Evolutionary conservation across 192 early-diverging fungal species (phyloP).

Genomic region (Backusella australiensis): DNA sequence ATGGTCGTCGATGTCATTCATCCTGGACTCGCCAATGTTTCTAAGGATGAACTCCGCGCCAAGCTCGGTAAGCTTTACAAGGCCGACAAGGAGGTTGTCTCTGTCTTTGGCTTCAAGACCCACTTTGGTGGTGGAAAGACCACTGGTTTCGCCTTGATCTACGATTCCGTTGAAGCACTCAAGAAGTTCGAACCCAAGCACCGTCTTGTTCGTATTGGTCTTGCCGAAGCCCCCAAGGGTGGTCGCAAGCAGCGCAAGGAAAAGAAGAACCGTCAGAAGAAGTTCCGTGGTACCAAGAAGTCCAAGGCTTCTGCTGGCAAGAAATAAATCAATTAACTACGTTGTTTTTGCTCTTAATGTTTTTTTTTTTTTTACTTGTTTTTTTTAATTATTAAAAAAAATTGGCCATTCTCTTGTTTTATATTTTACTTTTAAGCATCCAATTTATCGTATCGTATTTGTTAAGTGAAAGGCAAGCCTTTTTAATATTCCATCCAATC

Average conservation of each 20-base stretch:
- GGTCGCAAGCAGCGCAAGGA: constrained; percentile 99
- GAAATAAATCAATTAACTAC: constrained; percentile 47
- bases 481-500: too few relatives aligned
- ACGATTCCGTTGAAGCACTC: constrained; percentile 88
- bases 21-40: constrained; percentile 89
- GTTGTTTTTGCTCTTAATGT: not conserved
- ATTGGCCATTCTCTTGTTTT: too few relatives aligned
- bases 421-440: too few relatives aligned
- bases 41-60: constrained; percentile 90
- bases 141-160: constrained; percentile 95
- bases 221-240: constrained; percentile 66
- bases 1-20: constrained; percentile 97
- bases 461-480: too few relatives aligned
- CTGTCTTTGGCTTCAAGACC: constrained; percentile 95
- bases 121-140: constrained; percentile 96
- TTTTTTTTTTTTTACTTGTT: not conserved
- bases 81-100: constrained; percentile 82
- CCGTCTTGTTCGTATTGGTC: constrained; percentile 77
- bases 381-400: too few relatives aligned
- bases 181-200: constrained; percentile 99
- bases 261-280: constrained; percentile 98
- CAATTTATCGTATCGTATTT: too few relatives aligned
- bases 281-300: constrained; percentile 97
- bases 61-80: constrained; percentile 97
- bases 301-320: constrained; percentile 63